A percentile compares a stretch with the other conserved stretches of the same genome.
These are phyloP conservation scores for Escovopsis sp. DNA, from an alignment of 2,329 filamentous ascomycete genomes.

Conservation along the genomic window DNA sequence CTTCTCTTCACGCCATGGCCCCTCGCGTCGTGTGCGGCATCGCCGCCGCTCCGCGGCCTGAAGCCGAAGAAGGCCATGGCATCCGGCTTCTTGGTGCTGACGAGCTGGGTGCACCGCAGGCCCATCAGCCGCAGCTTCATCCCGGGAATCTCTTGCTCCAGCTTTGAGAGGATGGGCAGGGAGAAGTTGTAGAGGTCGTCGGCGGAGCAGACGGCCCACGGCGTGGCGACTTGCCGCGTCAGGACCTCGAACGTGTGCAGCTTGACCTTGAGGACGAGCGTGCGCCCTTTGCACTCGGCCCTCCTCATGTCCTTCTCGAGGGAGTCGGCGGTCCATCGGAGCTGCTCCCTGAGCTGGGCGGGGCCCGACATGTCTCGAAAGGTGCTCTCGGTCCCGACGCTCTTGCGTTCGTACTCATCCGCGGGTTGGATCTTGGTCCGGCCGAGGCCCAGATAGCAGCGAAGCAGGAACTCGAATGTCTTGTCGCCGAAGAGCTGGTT, in stretches of 20 bases:
- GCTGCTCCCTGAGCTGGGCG: slow-evolving; percentile 55
- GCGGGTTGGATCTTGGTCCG: slow-evolving; percentile 73
- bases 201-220: slow-evolving; percentile 55
- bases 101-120: slow-evolving; percentile 70
- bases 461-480: slow-evolving; percentile 71
- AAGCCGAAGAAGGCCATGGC: slow-evolving; percentile 68
- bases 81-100: slow-evolving; percentile 71
- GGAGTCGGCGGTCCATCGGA: slow-evolving; percentile 69
- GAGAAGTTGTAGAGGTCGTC: slow-evolving; percentile 74
- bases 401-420: slow-evolving; percentile 83
- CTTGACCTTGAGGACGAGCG: slow-evolving; percentile 83
- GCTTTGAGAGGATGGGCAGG: slow-evolving; percentile 67
- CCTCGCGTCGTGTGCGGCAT: slow-evolving; percentile 8
- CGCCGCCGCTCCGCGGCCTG: slow-evolving; percentile 18
- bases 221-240: slow-evolving; percentile 64
- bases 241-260: slow-evolving; percentile 86
- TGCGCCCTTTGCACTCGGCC: slow-evolving; percentile 78
- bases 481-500: slow-evolving; percentile 80
- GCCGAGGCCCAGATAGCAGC: slow-evolving; percentile 74
- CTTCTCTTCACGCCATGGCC: slow-evolving; percentile 20
- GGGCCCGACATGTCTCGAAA: slow-evolving; percentile 68
- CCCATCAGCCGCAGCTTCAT: slow-evolving; percentile 80
- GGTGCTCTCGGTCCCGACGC: slow-evolving; percentile 84
- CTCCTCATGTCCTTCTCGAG: slow-evolving; percentile 71
- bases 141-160: slow-evolving; percentile 68